A percentile compares a stretch with the other conserved stretches of the same genome.
Conservation (phyloP, 2,329 filamentous ascomycete species). For the Penicillium sp. region DNA sequence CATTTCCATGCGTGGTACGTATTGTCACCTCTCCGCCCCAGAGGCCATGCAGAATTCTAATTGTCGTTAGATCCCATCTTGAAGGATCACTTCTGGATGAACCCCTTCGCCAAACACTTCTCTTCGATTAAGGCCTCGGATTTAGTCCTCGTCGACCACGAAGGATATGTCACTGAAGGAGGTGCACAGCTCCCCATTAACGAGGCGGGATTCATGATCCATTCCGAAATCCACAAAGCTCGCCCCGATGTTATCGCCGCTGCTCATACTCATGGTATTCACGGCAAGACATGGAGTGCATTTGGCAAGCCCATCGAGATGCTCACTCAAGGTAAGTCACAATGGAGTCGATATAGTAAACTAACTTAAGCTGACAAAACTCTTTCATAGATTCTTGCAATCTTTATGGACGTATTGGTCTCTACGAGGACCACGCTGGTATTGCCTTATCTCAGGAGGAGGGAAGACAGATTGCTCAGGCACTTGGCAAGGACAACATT, state of each 20-base stretch:
- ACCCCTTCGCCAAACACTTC: slow-evolving; percentile 42
- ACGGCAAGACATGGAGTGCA: slow-evolving; percentile 62
- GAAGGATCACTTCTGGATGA: slow-evolving; percentile 43
- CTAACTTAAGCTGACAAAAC: neutral
- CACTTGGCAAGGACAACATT: slow-evolving; percentile 42
- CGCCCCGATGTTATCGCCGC: slow-evolving; percentile 60
- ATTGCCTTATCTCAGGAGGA: slow-evolving; percentile 43
- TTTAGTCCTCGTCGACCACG: slow-evolving; percentile 40
- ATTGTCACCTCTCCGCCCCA: neutral
- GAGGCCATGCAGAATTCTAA: neutral
- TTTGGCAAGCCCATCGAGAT: slow-evolving; percentile 61
- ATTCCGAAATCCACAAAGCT: slow-evolving; percentile 59
- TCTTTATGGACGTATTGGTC: slow-evolving; percentile 37
- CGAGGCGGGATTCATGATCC: slow-evolving; percentile 59
- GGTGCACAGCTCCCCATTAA: slow-evolving; percentile 42
- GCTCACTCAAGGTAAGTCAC: slow-evolving; percentile 55
- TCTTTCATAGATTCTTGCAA: slow-evolving; percentile 39
- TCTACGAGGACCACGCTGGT: slow-evolving; percentile 44
- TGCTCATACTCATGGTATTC: slow-evolving; percentile 59
- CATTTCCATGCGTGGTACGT: slow-evolving; percentile 40
- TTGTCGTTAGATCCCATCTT: slow-evolving; percentile 32
- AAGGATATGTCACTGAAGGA: slow-evolving; percentile 43
- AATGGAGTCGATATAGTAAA: neutral
- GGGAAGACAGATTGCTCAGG: slow-evolving; percentile 38
- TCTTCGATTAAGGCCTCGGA: slow-evolving; percentile 44